phyloP scores from a whole-genome alignment of 1,284 basidiomycete species.

The Albatrellus sp. region DNA sequence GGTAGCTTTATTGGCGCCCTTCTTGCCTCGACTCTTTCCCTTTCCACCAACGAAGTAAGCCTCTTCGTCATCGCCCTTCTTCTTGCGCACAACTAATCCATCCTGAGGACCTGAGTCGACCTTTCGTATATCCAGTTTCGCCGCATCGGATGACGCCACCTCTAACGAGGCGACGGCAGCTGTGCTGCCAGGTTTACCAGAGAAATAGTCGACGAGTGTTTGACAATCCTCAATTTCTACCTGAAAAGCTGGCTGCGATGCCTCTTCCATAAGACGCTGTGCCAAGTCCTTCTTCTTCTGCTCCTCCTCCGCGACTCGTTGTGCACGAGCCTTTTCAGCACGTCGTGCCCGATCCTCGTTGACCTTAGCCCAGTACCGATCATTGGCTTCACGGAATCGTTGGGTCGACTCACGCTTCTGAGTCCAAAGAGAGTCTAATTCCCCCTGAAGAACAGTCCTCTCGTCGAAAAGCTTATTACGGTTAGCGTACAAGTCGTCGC shows the following conservation, averaged over 20 bases:
- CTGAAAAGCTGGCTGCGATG: slow-evolving; percentile 83
- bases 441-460: slow-evolving; percentile 62
- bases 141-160: slow-evolving; percentile 46
- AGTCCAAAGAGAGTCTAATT: slow-evolving; percentile 66
- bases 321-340: slow-evolving; percentile 67
- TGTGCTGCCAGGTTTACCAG: slow-evolving; percentile 47
- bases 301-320: slow-evolving; percentile 77
- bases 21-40: slow-evolving; percentile 56
- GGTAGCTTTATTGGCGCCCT: slow-evolving; percentile 32
- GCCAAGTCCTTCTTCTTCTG: slow-evolving; percentile 77
- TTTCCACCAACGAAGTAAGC: slow-evolving; percentile 73
- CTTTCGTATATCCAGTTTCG: slow-evolving; percentile 76
- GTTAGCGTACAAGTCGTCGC: slow-evolving; percentile 76
- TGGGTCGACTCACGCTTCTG: slow-evolving; percentile 69
- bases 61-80: slow-evolving; percentile 81
- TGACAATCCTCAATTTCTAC: slow-evolving; percentile 95
- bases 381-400: slow-evolving; percentile 70
- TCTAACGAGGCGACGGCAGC: slow-evolving; percentile 27
- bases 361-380: slow-evolving; percentile 71
- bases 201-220: slow-evolving; percentile 86
- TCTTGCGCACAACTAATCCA: slow-evolving; percentile 78
- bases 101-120: slow-evolving; percentile 55
- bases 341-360: slow-evolving; percentile 79
- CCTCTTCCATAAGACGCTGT: slow-evolving; percentile 81
- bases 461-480: slow-evolving; percentile 84